Base-by-base conservation (phyloP, 306 rosid species). In the Cercis canadensis region DNA sequence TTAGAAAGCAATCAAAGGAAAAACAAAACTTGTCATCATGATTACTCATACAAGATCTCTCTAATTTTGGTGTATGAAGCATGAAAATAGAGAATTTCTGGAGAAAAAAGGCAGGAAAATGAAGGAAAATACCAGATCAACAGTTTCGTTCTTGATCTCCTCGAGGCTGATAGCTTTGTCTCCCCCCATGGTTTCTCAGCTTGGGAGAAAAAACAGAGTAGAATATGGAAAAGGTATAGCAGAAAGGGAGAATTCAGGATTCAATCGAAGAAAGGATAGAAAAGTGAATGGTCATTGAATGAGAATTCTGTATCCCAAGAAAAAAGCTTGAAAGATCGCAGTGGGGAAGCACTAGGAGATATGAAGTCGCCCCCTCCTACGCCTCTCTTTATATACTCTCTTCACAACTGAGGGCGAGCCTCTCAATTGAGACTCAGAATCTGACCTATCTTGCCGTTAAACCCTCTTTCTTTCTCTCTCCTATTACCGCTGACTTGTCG, bases 101-200 rank as follows among this genome's bases (percentile, higher is more conserved):
- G 54, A 67, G 57, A 70, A 67, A 62, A 40, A 3, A 8, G 4
- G 56, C 1, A 52, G 19, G 21, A 11, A 7, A 19, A 37, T 0
- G 13, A 14, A 67, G 21, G 24, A 41, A 33, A 2, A 54, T 92
- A 93, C 98, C 97, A 93, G 83, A 88, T 93, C 98, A 81, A 93
- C 98, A 4, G 96, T 78, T 77, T 93, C 98, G 61, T 92, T 92
- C 84, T 82, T 90, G 82, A 92, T 88, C 84, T 83, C 87, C 59
- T 92, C 97, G 1, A 93, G 96, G 36, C 57, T 73, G 62, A 87
- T 83, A 4, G 70, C 77, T 46, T 75, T 82, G 9, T 62, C 85
- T 11, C 21, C 32, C 12, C 79, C 91, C 93, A 90, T 89, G 57
- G 59, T 24, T 45, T 45, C 16, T 58, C 4, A 18, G 64, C 18